Evolutionary conservation across 176 grass and related monocot species (phyloP).

Genomic region (Oryza glaberrima): DNA sequence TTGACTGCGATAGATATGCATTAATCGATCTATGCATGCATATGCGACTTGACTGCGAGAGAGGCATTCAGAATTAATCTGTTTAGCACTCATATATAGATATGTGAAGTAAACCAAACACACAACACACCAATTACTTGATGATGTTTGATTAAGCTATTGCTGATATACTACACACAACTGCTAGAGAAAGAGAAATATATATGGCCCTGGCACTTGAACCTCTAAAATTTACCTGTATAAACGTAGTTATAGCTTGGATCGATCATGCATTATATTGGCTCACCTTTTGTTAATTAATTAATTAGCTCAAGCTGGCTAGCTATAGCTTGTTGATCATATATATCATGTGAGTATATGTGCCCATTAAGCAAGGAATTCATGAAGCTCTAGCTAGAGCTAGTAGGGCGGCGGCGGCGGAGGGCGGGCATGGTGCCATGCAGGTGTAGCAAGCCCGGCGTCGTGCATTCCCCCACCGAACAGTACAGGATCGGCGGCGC

Average conservation of each 20-base stretch:
- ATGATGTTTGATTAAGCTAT: not conserved
- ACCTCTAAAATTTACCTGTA: not conserved
- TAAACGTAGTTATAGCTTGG: not conserved
- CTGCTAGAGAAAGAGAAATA: no score
- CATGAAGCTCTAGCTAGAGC: no score
- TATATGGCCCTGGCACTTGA: no score
- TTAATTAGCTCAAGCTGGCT: no score
- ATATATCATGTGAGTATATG: no score
- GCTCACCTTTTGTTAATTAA: no score
- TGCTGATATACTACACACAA: not conserved
- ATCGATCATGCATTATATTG: not conserved
- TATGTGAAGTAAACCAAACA: not conserved
- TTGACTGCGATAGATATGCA: no score
- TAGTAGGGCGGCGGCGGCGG: no score
- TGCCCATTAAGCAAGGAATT: no score
- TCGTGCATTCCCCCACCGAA: not conserved
- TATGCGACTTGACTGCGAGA: no score
- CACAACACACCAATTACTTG: not conserved
- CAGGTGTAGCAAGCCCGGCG: not conserved
- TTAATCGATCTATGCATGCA: no score
- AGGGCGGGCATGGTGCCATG: not conserved
- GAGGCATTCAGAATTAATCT: not conserved
- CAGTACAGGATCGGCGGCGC: not conserved
- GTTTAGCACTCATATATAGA: not conserved
- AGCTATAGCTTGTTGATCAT: no score